phyloP scores from a whole-genome alignment of 1,139 yeast genomes.

The Yamadazyma pseudoaaseri region DNA sequence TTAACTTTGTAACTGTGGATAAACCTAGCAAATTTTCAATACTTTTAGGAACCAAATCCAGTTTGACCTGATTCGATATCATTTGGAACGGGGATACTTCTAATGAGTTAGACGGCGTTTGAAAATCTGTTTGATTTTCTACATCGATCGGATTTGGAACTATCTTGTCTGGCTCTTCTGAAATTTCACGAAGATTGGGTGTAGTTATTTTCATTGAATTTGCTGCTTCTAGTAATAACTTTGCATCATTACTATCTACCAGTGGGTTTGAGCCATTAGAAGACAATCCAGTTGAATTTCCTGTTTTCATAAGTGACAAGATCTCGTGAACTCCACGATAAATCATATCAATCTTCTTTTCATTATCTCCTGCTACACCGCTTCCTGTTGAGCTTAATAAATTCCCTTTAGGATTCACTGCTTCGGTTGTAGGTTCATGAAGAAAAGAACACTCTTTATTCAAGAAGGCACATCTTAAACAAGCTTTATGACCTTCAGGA shows the following conservation, averaged over 20 bases:
- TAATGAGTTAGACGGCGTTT: conserved; percentile 40
- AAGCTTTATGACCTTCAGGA: conserved; percentile 41
- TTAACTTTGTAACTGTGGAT: conserved; percentile 6
- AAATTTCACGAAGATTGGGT: conserved; percentile 1
- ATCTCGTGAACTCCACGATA: conserved; percentile 35
- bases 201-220: conserved; percentile 20
- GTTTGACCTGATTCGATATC: conserved; percentile 31
- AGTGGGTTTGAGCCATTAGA: conserved; percentile 2
- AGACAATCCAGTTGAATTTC: conserved; percentile 1
- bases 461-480: conserved; percentile 57
- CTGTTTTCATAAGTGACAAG: conserved; percentile 21
- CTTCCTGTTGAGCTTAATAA: conserved; percentile 1
- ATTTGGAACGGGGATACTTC: conserved; percentile 52
- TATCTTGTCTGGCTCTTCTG: conserved; percentile 11
- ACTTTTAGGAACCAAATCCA: conserved; percentile 38
- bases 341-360: conserved; percentile 25
- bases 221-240: conserved; percentile 27
- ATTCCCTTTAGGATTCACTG: conserved; percentile 2
- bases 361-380: background rate
- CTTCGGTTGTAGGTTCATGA: background rate
- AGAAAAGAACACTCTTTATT: conserved; percentile 50
- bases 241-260: conserved; percentile 22
- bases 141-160: conserved; percentile 15
- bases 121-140: conserved; percentile 30
- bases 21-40: conserved; percentile 40